Conservation (phyloP, 768 basidiomycete genomes). For the Pulveroboletus sp. region DNA sequence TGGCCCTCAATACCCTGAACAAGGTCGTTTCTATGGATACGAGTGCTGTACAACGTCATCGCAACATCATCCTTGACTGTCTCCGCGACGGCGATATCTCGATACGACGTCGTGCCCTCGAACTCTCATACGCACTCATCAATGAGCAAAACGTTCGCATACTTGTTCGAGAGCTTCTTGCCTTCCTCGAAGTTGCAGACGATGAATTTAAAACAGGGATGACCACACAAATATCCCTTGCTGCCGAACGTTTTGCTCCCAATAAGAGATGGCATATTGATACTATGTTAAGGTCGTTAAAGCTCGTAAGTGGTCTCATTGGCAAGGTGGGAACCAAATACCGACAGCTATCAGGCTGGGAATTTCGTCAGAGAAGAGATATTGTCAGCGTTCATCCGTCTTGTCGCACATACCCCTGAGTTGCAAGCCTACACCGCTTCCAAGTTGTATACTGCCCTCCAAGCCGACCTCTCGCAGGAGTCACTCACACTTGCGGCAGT, state of each 20-base stretch:
- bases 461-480: constrained; percentile 92
- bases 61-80: constrained; percentile 98
- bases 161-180: constrained; percentile 85
- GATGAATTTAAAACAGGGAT: constrained; percentile 98
- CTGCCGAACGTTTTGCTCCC: constrained; percentile 94
- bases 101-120: constrained; percentile 92
- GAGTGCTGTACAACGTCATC: constrained; percentile 95
- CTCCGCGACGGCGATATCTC: constrained; percentile 99
- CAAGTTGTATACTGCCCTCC: constrained; percentile 82
- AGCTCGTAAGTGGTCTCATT: constrained; percentile 59
- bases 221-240: constrained; percentile 95
- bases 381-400: constrained; percentile 87
- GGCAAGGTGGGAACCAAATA: neutral
- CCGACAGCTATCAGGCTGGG: constrained; percentile 61
- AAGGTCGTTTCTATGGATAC: constrained; percentile 98
- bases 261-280: constrained; percentile 99
- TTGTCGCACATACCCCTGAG: constrained; percentile 96
- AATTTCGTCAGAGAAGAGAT: constrained; percentile 98
- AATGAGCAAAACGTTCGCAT: constrained; percentile 93
- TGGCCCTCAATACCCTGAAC: constrained; percentile 95
- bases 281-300: constrained; percentile 87
- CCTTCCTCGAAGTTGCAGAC: constrained; percentile 96
- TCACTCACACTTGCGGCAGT: constrained; percentile 88
- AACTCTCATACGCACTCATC: constrained; percentile 94
- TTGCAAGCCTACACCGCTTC: constrained; percentile 94